Conservation (phyloP, 108 stramenopile genomes). For the Conticribra guillardii region DNA sequence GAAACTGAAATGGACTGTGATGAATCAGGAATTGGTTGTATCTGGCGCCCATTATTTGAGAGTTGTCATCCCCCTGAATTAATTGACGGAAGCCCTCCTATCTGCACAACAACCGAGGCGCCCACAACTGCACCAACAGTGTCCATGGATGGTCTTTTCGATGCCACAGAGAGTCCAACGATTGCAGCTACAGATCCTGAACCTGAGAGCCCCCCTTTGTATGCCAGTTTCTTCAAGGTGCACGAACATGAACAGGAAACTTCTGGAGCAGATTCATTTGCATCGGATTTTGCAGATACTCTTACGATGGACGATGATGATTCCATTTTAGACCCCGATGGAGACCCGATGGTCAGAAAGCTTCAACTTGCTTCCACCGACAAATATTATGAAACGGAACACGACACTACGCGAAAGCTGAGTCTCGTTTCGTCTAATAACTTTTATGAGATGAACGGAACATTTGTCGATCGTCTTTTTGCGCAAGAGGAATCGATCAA, state of each 20-base stretch:
- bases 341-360: constrained; percentile 11
- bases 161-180: constrained; percentile 52
- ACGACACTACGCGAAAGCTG: too few relatives aligned
- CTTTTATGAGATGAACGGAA: too few relatives aligned
- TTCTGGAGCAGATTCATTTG: neutral
- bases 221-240: constrained; percentile 52
- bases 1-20: constrained; percentile 57
- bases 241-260: constrained; percentile 43
- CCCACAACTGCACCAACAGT: constrained; percentile 61
- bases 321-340: constrained; percentile 22
- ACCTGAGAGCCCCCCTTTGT: constrained; percentile 38
- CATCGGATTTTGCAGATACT: constrained; percentile 3
- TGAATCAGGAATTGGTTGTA: constrained; percentile 48
- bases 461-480: too few relatives aligned
- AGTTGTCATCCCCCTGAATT: constrained; percentile 62
- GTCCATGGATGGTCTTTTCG: constrained; percentile 32
- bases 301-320: constrained; percentile 40
- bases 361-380: too few relatives aligned
- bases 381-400: too few relatives aligned
- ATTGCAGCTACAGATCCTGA: neutral
- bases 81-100: constrained; percentile 63
- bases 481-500: neutral
- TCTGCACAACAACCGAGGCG: constrained; percentile 54
- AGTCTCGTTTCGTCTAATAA: too few relatives aligned
- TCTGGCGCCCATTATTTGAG: constrained; percentile 50